Base-by-base conservation (phyloP, 352 stramenopile species). In the Globisporangium nunn region DNA sequence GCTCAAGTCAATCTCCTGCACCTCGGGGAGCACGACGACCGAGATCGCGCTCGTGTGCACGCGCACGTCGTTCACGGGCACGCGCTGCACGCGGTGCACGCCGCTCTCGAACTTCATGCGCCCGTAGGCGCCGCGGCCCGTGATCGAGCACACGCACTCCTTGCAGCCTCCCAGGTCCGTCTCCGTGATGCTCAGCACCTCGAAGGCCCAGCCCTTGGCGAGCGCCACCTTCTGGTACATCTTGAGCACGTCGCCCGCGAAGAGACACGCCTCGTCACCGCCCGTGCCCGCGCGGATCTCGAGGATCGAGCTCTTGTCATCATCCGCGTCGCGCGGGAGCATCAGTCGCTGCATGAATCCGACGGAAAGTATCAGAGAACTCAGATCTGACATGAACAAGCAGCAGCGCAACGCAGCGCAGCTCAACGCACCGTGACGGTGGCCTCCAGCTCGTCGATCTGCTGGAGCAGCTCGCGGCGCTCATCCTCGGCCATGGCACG, bases 61-160 rank as follows among this genome's bases (percentile, higher is more conserved):
- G 14, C 96, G 87, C 35, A 90, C 85, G 68, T 98, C 94, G 62
- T 98, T 99, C 35, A 97, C 80, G 2, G 97, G 96, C 44, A 99
- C 96, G 31, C 97, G 86, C 71, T 99, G 96, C 15, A 99, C 96
- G 51, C 96, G 88, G 74, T 99, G 97, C 5, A 98, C 96, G 49
- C 96, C 96, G 37, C 90, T 97, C 68, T 99, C 96, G 71, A 96
- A 99, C 67, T 99, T 99, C 59, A 99, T 88, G 69, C 96, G 95
- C n/a, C 90, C 97, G 63, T 97, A 99, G 0, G 96, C 96, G 10
- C 72, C 85, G 48, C 79, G 75, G 1, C 83, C 83, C 10, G 55
- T 75, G 54, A 93, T 70, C 23, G 75, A 75, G 58, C 80, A 88
- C 11, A 90, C 78, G 54, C 78, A 89, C 65, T 93, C 83, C 51